phyloP scores from a whole-genome alignment of 2,329 filamentous ascomycete genomes.

The Macrophomina phaseolina region DNA sequence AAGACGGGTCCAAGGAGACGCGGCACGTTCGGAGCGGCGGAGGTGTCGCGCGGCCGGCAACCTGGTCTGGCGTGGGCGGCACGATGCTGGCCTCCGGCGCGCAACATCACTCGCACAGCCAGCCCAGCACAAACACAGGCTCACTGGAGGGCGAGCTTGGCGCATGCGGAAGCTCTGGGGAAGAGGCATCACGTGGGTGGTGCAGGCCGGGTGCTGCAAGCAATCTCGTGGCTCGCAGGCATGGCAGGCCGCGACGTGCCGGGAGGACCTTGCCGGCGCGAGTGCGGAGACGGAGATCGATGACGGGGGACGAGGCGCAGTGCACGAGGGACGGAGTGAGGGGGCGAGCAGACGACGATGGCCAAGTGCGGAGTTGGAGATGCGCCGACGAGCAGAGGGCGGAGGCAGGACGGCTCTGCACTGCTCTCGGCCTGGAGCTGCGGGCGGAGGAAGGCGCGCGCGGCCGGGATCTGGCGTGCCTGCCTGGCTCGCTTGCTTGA shows the following conservation, averaged over 20 bases:
- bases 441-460: too few relatives aligned
- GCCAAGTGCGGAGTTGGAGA: neutral
- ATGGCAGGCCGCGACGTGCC: neutral
- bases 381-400: neutral
- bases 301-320: neutral
- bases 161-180: neutral
- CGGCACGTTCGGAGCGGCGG: conserved; percentile 8
- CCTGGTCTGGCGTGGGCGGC: conserved; percentile 1
- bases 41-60: conserved; percentile 2
- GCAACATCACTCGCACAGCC: conserved; percentile 5
- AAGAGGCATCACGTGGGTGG: neutral
- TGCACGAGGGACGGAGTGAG: neutral
- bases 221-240: neutral
- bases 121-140: neutral
- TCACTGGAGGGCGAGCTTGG: neutral
- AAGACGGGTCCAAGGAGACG: neutral
- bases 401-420: neutral
- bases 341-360: neutral
- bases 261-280: neutral
- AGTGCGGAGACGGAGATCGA: conserved; percentile 1
- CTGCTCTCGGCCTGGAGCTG: too few relatives aligned
- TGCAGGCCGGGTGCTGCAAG: neutral
- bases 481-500: neutral
- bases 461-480: neutral
- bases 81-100: neutral